These are phyloP conservation scores for Aureococcus anophagefferens DNA, from an alignment of 108 stramenopile species.

Conservation along the genomic window DNA sequence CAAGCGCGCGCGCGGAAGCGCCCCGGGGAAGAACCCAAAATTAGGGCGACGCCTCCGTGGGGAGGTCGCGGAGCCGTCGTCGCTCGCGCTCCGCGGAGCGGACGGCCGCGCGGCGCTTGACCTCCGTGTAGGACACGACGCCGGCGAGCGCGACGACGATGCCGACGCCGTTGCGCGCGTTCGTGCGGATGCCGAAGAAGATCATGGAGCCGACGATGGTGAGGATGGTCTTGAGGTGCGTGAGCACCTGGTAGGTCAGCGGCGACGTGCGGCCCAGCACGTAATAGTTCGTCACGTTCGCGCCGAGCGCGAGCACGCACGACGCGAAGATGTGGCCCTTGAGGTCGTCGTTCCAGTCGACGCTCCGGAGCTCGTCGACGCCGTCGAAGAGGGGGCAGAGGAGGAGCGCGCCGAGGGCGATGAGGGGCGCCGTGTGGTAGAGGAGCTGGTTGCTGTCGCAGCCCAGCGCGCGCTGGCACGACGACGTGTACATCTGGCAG, in stretches of 20 bases:
- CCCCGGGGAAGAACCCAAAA: too few species aligned
- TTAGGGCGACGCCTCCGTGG: too few species aligned
- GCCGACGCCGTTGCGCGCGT: neutral
- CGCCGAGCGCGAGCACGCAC: slow-evolving; percentile 23
- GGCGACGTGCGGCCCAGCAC: slow-evolving; percentile 28
- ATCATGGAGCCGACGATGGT: slow-evolving; percentile 16
- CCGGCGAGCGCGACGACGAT: neutral
- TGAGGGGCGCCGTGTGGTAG: slow-evolving; percentile 27
- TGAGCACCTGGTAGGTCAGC: slow-evolving; percentile 28
- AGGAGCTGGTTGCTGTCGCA: slow-evolving; percentile 23
- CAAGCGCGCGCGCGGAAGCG: too few species aligned
- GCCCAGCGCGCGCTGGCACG: slow-evolving; percentile 1
- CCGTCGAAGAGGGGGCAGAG: slow-evolving; percentile 24
- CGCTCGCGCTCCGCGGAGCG: too few species aligned
- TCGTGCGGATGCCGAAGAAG: slow-evolving; percentile 5
- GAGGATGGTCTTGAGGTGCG: slow-evolving; percentile 25
- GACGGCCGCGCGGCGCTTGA: too few species aligned
- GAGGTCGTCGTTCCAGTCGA: neutral
- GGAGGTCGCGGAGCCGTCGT: too few species aligned
- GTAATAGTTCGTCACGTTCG: slow-evolving; percentile 27
- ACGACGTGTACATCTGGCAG: slow-evolving; percentile 21
- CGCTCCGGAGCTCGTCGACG: neutral
- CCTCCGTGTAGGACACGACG: neutral
- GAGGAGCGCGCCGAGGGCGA: slow-evolving; percentile 14
- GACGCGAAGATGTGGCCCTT: slow-evolving; percentile 3